Base-by-base conservation (phyloP, 345 rosid genomes). In the Populus tremula region DNA sequence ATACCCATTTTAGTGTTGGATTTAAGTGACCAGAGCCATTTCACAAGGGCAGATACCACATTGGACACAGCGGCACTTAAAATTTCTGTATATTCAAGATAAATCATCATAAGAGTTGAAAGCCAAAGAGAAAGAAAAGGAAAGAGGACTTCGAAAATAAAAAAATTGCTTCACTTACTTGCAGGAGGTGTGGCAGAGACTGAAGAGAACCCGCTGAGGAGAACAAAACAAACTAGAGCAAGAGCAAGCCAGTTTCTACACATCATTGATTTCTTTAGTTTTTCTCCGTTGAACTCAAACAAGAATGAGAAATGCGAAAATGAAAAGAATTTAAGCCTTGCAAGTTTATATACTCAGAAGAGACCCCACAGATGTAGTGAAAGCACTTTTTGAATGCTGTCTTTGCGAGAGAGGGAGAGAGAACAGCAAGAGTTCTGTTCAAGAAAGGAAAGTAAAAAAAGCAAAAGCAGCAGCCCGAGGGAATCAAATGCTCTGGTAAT, bases 131-230 rank as follows among this genome's bases (percentile, higher is more conserved):
- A 35, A 14, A 64, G 21, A 10, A 69, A 71, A 74, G 23, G 4
- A 54, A 25, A 31, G 56, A 73, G 33, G 45, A 16, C 23, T 31
- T 3, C 1, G 67, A 36, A 31, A 53, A 12, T 1, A 25, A 31
- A 13, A 35, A 67, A 25, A 23, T 2, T 23, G 36, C 76, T 54
- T 12, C 67, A 86, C 97, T 89, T 76, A 92, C 99, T 89, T 71
- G 86, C 91, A 83, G 96, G 97, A 74, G 94, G 90, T 61, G 90
- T 82, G 23, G 99, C 94, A 71, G 90, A 91, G 85, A 87, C 96
- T 45, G 96, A 84, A 47, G 98, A 88, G 84, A 74, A 85, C 84
- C 82, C 82, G 82, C 82, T 77, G 47, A 67, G 41, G 36, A 29
- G 31, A 29, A 29, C 2, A 13, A n/a, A 63, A 1, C 14, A 63